phyloP scores from a whole-genome alignment of 1,284 basidiomycete species.

The Coniophora puteana region DNA sequence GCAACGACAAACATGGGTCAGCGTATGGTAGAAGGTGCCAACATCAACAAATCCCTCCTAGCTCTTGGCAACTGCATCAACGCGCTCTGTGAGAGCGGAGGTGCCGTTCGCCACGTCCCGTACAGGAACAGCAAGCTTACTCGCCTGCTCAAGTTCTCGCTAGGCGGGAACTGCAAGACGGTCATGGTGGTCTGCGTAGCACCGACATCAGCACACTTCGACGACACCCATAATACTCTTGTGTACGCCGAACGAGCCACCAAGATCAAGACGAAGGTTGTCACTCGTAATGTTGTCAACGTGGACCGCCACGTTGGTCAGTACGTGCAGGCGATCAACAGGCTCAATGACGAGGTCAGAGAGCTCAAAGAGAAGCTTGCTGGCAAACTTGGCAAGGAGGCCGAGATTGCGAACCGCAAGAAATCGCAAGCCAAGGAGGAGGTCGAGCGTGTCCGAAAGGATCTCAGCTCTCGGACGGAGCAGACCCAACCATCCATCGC shows the following conservation, averaged over 20 bases:
- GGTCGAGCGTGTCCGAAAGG: slow-evolving; percentile 65
- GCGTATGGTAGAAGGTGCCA: slow-evolving; percentile 94
- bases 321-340: slow-evolving; percentile 92
- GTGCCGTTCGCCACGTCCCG: slow-evolving; percentile 82
- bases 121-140: slow-evolving; percentile 98
- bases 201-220: slow-evolving; percentile 91
- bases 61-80: slow-evolving; percentile 97
- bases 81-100: slow-evolving; percentile 88
- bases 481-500: slow-evolving; percentile 65
- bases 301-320: slow-evolving; percentile 90
- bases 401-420: slow-evolving; percentile 59
- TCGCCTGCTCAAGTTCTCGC: slow-evolving; percentile 91
- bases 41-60: slow-evolving; percentile 96
- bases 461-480: slow-evolving; percentile 66
- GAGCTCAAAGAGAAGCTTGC: slow-evolving; percentile 85
- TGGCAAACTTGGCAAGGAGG: slow-evolving; percentile 61
- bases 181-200: slow-evolving; percentile 98
- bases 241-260: slow-evolving; percentile 95
- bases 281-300: slow-evolving; percentile 90
- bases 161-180: slow-evolving; percentile 97
- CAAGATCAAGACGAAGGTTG: slow-evolving; percentile 93
- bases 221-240: slow-evolving; percentile 96
- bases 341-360: slow-evolving; percentile 78
- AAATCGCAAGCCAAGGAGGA: slow-evolving; percentile 65
- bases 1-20: slow-evolving; percentile 97